Conservation (phyloP, 805 yeast species). For the Tetrapisispora arboricola region DNA sequence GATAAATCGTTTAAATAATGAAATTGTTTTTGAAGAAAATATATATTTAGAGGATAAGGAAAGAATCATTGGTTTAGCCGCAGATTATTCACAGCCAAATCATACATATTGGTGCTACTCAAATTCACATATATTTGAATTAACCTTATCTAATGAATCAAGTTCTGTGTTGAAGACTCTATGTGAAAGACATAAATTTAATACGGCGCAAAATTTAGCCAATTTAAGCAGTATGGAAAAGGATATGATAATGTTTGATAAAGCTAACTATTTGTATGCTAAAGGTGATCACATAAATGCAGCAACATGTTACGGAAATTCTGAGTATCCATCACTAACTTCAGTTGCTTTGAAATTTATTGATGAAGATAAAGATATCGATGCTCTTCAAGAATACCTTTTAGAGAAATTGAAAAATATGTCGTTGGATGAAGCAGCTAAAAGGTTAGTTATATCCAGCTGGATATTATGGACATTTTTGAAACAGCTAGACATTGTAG, state of each 20-base stretch:
- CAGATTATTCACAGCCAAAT: constrained; percentile 37
- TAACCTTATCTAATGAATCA: constrained; percentile 59
- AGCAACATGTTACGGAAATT: constrained; percentile 48
- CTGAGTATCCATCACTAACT: constrained; percentile 58
- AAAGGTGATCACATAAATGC: constrained; percentile 29
- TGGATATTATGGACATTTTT: constrained; percentile 32
- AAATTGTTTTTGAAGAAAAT: constrained; percentile 35
- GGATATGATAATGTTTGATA: constrained; percentile 41
- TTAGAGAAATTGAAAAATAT: constrained; percentile 31
- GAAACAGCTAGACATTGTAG: constrained; percentile 28
- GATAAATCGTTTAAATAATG: constrained; percentile 43
- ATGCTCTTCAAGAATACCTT: constrained; percentile 40
- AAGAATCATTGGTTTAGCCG: constrained; percentile 36
- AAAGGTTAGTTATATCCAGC: constrained; percentile 24
- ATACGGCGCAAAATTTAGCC: constrained; percentile 48
- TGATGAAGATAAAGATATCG: constrained; percentile 30
- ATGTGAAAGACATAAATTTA: constrained; percentile 43
- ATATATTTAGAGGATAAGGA: constrained; percentile 24
- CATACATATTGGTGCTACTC: constrained; percentile 70
- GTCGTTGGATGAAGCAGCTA: constrained; percentile 22
- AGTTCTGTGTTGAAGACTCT: constrained; percentile 64
- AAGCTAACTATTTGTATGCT: constrained; percentile 42
- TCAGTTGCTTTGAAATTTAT: constrained; percentile 50
- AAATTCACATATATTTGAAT: constrained; percentile 50
- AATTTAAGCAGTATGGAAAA: constrained; percentile 29